Evolutionary conservation across 1,139 yeast genomes (phyloP).

Genomic region (Suhomyces bokatorum): DNA sequence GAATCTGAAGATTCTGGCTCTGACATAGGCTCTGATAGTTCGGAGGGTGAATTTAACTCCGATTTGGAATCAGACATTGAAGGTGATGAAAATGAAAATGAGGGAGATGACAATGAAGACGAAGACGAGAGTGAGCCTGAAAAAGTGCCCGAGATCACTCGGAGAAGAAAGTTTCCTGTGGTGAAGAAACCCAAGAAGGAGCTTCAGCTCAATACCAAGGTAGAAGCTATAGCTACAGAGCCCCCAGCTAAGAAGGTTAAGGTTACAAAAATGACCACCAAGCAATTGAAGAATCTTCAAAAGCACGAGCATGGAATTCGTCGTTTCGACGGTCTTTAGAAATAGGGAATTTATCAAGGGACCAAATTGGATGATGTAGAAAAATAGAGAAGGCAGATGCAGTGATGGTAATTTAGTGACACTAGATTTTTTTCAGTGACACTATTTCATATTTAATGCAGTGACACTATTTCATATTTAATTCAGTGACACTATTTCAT

Average conservation of each 20-base stretch:
- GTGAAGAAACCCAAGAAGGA: slow-evolving; percentile 6
- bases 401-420: too few relatives aligned
- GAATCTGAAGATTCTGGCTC: not conserved
- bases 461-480: too few relatives aligned
- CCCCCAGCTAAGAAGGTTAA: slow-evolving; percentile 29
- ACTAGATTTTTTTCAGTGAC: too few relatives aligned
- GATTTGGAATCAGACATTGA: slow-evolving; percentile 17
- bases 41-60: slow-evolving; percentile 8
- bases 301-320: slow-evolving; percentile 67
- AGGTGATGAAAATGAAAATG: slow-evolving; percentile 11
- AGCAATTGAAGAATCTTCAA: slow-evolving; percentile 50
- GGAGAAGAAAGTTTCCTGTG: slow-evolving; percentile 4
- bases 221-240: slow-evolving; percentile 10
- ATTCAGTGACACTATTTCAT: too few relatives aligned
- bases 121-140: slow-evolving; percentile 20
- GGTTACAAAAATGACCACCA: slow-evolving; percentile 42
- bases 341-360: not conserved
- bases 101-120: slow-evolving; percentile 16
- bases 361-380: too few relatives aligned
- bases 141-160: slow-evolving; percentile 12
- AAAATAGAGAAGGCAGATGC: too few relatives aligned
- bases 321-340: slow-evolving; percentile 59
- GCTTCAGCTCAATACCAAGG: slow-evolving; percentile 8
- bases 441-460: too few relatives aligned
- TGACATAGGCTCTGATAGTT: slow-evolving; percentile 3